phyloP scores from a whole-genome alignment of 495 filamentous ascomycete genomes.

The Lasiosphaeria hispida region DNA sequence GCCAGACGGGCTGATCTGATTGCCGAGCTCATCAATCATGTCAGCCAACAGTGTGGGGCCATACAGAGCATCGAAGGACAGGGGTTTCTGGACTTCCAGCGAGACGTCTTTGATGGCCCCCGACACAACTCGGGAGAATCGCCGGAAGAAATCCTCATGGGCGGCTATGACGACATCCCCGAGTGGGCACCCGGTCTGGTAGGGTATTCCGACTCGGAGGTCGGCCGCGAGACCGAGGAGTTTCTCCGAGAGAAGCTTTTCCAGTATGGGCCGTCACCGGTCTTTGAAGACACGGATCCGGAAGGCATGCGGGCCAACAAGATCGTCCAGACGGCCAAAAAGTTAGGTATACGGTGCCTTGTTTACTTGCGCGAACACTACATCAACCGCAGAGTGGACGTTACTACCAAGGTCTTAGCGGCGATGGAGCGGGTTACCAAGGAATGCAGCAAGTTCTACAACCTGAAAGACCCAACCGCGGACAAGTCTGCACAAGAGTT shows the following conservation, averaged over 20 bases:
- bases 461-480: constrained; percentile 35
- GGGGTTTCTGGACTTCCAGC: constrained; percentile 44
- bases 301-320: constrained; percentile 23
- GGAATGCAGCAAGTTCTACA: constrained; percentile 41
- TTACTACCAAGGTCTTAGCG: constrained; percentile 39
- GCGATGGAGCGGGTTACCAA: constrained; percentile 43
- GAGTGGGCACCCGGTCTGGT: constrained; percentile 69
- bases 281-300: constrained; percentile 27
- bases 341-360: constrained; percentile 45
- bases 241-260: constrained; percentile 59
- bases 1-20: constrained; percentile 28
- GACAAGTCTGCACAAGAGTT: constrained; percentile 37
- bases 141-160: constrained; percentile 25
- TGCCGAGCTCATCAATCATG: constrained; percentile 32
- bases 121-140: constrained; percentile 22
- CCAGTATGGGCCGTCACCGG: constrained; percentile 33
- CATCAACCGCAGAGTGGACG: constrained; percentile 36
- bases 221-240: constrained; percentile 54
- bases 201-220: constrained; percentile 55
- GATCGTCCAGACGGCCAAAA: constrained; percentile 32
- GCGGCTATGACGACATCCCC: constrained; percentile 51
- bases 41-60: constrained; percentile 35
- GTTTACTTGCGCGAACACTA: constrained; percentile 48
- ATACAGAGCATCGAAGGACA: constrained; percentile 42
- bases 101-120: constrained; percentile 31